Evolutionary conservation across 2,329 filamentous ascomycete species (phyloP), one percentile per base, ranked within the genome.

Genomic region (Aspergillus brasiliensis): DNA sequence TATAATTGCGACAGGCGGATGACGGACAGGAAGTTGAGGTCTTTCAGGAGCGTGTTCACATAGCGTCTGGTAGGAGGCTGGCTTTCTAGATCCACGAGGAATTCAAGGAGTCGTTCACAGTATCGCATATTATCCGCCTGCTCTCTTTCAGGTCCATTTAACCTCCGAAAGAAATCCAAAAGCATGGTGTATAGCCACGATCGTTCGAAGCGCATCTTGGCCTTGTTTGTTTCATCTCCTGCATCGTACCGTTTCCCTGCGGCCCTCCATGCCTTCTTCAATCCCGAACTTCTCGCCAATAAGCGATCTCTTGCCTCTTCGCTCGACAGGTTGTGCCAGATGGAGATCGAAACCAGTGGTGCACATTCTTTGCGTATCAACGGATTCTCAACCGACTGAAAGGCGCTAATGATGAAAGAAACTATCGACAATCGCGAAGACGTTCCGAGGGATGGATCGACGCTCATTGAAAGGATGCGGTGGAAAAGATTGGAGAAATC

Each of bases 301-400:
- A 88, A 86, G 34, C 81, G 80, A 57, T 96, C 91, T 66, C 92
- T 86, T 63, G 88, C 85, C 60, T 84, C 83, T 34, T 96, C 92
- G 58, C 85, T 90, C 28, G 91, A 90, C 38, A 99, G 80, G 72
- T 97, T 96, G 71, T 98, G 91, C 95, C 95, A 99, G 69, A 95
- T 92, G 1, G 91, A 89, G 68, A 99, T 97, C 11, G 92, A 95
- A 19, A 99, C 94, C 54, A 99, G 81, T 1, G 96, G 92, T 6
- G 94, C 95, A 76, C 95, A 98, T 81, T 99, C 95, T 75, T 97
- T 98, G 63, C 95, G 88, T 52, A 99, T 91, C 58, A 96, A 85
- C 38, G 86, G 85, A 72, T 88, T 93, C 74, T 99, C 96, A 31
- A 99, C 83, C 49, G 92, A 97, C 75, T 98, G 93, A 73, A 97